Conservation (phyloP, 257 asterid species). For the Fraxinus pennsylvanica region DNA sequence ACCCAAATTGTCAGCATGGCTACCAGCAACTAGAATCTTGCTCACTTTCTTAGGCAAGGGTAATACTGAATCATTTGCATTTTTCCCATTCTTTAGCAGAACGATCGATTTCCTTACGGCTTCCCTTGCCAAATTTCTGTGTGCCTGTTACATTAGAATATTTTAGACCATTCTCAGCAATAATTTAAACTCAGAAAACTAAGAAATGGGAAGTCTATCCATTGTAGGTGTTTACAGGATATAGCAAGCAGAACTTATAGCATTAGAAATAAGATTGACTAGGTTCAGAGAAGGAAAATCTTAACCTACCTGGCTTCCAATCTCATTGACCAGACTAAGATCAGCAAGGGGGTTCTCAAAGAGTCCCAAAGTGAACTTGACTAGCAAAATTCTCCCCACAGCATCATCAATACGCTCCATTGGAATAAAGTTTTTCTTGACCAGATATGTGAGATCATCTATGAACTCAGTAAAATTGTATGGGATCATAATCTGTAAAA, state of each 20-base stretch:
- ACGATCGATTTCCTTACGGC: slow-evolving; percentile 51
- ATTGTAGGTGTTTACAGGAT: neutral
- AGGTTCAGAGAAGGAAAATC: neutral
- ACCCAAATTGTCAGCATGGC: slow-evolving; percentile 45
- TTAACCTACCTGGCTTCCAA: slow-evolving; percentile 45
- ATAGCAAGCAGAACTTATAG: too few species aligned
- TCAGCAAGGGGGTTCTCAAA: slow-evolving; percentile 44
- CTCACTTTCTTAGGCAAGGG: slow-evolving; percentile 43
- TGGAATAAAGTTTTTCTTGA: slow-evolving; percentile 32
- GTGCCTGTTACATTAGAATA: slow-evolving; percentile 33
- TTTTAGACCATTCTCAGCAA: slow-evolving; percentile 6
- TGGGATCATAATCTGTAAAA: slow-evolving; percentile 48
- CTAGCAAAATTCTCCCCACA: slow-evolving; percentile 42
- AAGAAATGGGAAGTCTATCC: neutral
- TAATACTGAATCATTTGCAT: slow-evolving; percentile 32
- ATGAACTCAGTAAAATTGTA: slow-evolving; percentile 37
- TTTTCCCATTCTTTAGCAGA: slow-evolving; percentile 41
- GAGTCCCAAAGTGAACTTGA: slow-evolving; percentile 39
- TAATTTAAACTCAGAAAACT: neutral
- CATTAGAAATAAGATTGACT: neutral
- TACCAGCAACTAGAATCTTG: slow-evolving; percentile 46
- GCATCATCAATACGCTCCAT: slow-evolving; percentile 44
- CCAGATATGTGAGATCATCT: slow-evolving; percentile 30
- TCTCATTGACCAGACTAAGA: slow-evolving; percentile 28
- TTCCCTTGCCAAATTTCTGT: slow-evolving; percentile 45